Evolutionary conservation across 1,284 basidiomycete species (phyloP).

Genomic region (Chiua sp.): DNA sequence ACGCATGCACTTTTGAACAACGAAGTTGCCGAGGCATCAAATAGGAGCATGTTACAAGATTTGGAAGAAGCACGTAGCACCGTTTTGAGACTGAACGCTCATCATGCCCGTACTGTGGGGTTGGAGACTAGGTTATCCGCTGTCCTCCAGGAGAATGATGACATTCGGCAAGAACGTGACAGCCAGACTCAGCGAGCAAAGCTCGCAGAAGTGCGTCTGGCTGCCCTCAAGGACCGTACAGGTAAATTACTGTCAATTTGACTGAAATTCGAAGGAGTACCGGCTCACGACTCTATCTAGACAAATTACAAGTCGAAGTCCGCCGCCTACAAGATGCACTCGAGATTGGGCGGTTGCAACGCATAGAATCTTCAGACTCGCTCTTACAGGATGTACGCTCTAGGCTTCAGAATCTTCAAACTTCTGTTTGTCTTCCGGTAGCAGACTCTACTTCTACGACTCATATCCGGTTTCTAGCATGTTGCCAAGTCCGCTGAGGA

Average conservation of each 20-base stretch:
- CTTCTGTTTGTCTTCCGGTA: slow-evolving; percentile 47
- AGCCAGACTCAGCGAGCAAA: slow-evolving; percentile 73
- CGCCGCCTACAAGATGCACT: slow-evolving; percentile 64
- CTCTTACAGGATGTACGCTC: slow-evolving; percentile 75
- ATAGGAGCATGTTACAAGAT: slow-evolving; percentile 76
- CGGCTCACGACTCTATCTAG: slow-evolving; percentile 43
- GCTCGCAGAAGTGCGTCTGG: slow-evolving; percentile 70
- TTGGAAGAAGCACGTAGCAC: slow-evolving; percentile 78
- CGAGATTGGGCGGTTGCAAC: slow-evolving; percentile 67
- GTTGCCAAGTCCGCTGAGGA: slow-evolving; percentile 45
- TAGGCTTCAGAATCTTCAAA: slow-evolving; percentile 67
- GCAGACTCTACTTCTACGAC: slow-evolving; percentile 1
- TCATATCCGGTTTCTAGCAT: slow-evolving; percentile 41
- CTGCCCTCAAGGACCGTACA: slow-evolving; percentile 65
- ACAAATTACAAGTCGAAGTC: slow-evolving; percentile 78
- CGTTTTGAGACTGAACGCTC: slow-evolving; percentile 71
- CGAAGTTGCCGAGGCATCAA: slow-evolving; percentile 83
- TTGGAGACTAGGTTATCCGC: slow-evolving; percentile 70
- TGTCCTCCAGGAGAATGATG: slow-evolving; percentile 77
- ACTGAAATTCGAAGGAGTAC: neutral
- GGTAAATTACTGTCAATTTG: slow-evolving; percentile 45
- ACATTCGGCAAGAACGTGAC: slow-evolving; percentile 84
- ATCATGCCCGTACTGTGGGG: slow-evolving; percentile 71
- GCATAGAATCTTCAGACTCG: slow-evolving; percentile 74
- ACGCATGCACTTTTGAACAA: slow-evolving; percentile 83